Percentiles rank a stretch among this genome's conserved stretches.
Conservation (phyloP, 2,329 filamentous ascomycete genomes). For the Curvularia verruculosa region DNA sequence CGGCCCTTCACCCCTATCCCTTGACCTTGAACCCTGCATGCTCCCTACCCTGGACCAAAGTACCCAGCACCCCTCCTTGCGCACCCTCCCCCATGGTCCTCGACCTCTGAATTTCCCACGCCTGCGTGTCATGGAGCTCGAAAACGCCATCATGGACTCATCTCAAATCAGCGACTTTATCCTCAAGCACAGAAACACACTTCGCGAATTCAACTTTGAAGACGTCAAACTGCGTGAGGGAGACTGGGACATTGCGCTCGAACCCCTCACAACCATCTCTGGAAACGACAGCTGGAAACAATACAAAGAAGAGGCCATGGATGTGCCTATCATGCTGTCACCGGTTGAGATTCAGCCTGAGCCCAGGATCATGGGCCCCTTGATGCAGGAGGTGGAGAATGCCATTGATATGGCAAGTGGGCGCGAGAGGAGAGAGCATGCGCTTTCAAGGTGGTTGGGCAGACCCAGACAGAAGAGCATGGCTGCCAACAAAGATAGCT, state of each 20-base stretch:
- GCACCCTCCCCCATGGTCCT: conserved; percentile 42
- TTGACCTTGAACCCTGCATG: conserved; percentile 74
- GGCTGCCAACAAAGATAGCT: conserved; percentile 41
- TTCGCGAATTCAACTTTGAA: conserved; percentile 81
- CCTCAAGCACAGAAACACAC: conserved; percentile 66
- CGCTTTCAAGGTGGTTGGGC: conserved; percentile 43
- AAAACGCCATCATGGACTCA: conserved; percentile 74
- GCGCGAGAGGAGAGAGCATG: conserved; percentile 28
- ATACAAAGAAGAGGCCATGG: conserved; percentile 52
- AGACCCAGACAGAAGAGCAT: conserved; percentile 23
- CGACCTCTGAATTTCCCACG: conserved; percentile 66
- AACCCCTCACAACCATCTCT: conserved; percentile 64
- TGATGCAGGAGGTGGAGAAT: conserved; percentile 41
- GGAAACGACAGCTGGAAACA: conserved; percentile 50
- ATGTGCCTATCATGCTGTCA: conserved; percentile 48
- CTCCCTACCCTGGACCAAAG: conserved; percentile 54
- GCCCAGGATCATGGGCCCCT: conserved; percentile 44
- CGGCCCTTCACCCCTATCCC: conserved; percentile 74
- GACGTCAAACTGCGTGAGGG: conserved; percentile 73
- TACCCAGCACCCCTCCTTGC: conserved; percentile 40
- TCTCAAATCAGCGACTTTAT: conserved; percentile 74
- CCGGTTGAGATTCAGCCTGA: conserved; percentile 38
- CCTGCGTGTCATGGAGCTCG: conserved; percentile 71
- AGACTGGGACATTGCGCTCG: conserved; percentile 82
- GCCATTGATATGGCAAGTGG: conserved; percentile 34